These are phyloP conservation scores for Tolypocladium ophioglossoides DNA, from an alignment of 2,329 filamentous ascomycete species.

Conservation along the genomic window DNA sequence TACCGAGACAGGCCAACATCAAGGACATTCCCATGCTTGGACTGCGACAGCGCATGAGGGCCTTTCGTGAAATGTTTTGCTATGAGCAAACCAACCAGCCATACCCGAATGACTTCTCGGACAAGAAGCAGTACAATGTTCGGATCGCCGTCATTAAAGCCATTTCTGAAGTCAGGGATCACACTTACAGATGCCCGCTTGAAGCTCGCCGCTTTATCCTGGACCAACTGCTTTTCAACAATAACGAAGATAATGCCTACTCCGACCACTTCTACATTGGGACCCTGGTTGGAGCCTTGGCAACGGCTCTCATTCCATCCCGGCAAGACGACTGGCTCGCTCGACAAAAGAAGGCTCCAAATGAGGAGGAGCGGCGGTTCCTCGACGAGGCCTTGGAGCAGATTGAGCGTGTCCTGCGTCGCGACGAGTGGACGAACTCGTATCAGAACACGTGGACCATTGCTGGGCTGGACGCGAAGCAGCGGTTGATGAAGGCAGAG, in stretches of 20 bases:
- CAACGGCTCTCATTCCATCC: slow-evolving; percentile 45
- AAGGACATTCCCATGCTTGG: slow-evolving; percentile 64
- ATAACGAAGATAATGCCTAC: slow-evolving; percentile 81
- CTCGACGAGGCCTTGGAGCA: slow-evolving; percentile 46
- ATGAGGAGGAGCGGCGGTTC: slow-evolving; percentile 36
- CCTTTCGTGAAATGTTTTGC: slow-evolving; percentile 84
- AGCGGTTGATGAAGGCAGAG: slow-evolving; percentile 51
- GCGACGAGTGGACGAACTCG: slow-evolving; percentile 58
- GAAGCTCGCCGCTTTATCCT: slow-evolving; percentile 75
- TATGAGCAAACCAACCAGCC: slow-evolving; percentile 68
- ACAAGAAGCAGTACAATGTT: slow-evolving; percentile 75
- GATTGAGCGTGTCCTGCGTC: slow-evolving; percentile 55
- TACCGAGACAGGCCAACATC: slow-evolving; percentile 64
- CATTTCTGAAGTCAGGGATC: slow-evolving; percentile 68
- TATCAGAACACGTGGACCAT: slow-evolving; percentile 59
- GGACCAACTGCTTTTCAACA: slow-evolving; percentile 85
- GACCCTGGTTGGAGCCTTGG: slow-evolving; percentile 56
- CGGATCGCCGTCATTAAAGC: slow-evolving; percentile 75
- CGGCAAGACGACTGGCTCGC: slow-evolving; percentile 34
- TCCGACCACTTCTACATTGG: slow-evolving; percentile 88
- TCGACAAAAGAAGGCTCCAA: slow-evolving; percentile 32
- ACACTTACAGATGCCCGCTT: slow-evolving; percentile 63
- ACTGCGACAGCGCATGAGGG: slow-evolving; percentile 71
- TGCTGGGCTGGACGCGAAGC: slow-evolving; percentile 51
- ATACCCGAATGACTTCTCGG: slow-evolving; percentile 80